A percentile compares a stretch with the other conserved stretches of the same genome.
Conservation (phyloP, 2,329 filamentous ascomycete species). For the Pestalotiopsis sp. region DNA sequence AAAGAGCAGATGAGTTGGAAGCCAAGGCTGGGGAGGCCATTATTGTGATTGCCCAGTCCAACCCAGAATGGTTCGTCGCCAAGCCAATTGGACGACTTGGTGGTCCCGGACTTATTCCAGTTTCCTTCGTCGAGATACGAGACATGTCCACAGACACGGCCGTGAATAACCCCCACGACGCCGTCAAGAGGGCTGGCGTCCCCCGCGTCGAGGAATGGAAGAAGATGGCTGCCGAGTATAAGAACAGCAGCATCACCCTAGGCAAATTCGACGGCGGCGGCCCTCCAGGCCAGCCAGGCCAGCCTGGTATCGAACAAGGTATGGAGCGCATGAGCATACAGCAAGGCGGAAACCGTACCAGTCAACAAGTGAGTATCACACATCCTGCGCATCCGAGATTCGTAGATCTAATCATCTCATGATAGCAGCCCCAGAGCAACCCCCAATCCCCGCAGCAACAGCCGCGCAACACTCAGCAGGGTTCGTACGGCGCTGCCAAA, state of each 20-base stretch:
- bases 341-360: constrained; percentile 48
- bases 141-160: constrained; percentile 89
- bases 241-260: constrained; percentile 96
- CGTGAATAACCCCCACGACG: constrained; percentile 80
- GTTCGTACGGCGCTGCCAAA: constrained; percentile 35
- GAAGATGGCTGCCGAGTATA: constrained; percentile 98
- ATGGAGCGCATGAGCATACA: constrained; percentile 81
- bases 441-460: constrained; percentile 27
- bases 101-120: constrained; percentile 91
- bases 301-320: constrained; percentile 51
- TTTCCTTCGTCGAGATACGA: constrained; percentile 94
- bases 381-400: background rate
- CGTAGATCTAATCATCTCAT: constrained; percentile 21
- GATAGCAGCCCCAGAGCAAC: constrained; percentile 31
- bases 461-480: constrained; percentile 41
- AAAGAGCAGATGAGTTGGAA: constrained; percentile 93
- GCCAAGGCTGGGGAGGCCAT: constrained; percentile 95
- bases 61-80: constrained; percentile 98
- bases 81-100: constrained; percentile 98
- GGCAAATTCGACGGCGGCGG: constrained; percentile 78
- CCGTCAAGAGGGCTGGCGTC: constrained; percentile 85
- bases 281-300: constrained; percentile 37
- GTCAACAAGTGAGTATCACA: constrained; percentile 38
- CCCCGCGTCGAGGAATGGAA: constrained; percentile 99
- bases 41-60: constrained; percentile 97